Percentiles rank a stretch among this genome's conserved stretches.
Conservation (phyloP, 2,329 filamentous ascomycete species). For the Penicillium hordei region DNA sequence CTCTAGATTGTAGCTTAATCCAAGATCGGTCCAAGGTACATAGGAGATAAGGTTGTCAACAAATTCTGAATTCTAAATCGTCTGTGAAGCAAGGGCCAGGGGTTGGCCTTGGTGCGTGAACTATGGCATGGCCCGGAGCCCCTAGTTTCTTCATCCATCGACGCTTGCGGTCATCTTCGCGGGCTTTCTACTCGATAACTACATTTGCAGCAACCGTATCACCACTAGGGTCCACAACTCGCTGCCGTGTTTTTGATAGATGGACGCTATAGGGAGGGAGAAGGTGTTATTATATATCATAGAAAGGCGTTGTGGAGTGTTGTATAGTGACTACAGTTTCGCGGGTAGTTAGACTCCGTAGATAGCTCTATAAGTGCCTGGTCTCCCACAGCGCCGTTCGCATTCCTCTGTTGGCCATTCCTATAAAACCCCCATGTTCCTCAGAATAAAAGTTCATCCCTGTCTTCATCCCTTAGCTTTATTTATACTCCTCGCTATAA, state of each 20-base stretch:
- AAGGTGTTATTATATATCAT: not conserved
- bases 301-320: not conserved
- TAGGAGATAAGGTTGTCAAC: not conserved
- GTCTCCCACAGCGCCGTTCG: not conserved
- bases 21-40: not conserved
- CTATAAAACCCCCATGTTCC: not conserved
- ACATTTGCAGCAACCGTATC: too few species aligned
- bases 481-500: not conserved
- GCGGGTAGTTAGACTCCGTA: not conserved
- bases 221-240: not conserved
- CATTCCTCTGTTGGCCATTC: not conserved
- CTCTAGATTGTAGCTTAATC: not conserved
- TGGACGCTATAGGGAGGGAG: not conserved
- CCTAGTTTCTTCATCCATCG: not conserved
- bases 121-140: not conserved
- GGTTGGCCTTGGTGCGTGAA: not conserved
- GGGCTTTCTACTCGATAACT: not conserved
- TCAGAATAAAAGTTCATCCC: not conserved
- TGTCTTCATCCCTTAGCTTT: not conserved
- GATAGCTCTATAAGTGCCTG: not conserved
- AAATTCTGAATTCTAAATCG: not conserved
- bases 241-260: not conserved
- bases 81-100: too few species aligned
- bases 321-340: not conserved
- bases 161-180: not conserved